Evolutionary conservation across 2,329 filamentous ascomycete genomes (phyloP).

Genomic region (Beauveria varroae): DNA sequence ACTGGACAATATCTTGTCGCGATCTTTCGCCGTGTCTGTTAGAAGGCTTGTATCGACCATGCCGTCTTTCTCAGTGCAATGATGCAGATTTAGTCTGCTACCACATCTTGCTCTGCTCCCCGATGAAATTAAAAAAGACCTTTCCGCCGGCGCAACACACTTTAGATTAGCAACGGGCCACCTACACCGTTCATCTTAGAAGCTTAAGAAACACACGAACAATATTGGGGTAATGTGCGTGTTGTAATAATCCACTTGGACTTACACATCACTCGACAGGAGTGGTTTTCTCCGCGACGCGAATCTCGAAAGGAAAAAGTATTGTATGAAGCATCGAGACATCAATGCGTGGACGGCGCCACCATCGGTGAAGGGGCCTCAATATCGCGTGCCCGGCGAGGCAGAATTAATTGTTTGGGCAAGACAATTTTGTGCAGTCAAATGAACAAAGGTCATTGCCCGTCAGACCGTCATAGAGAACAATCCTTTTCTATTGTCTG

Average conservation of each 20-base stretch:
- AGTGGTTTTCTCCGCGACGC: neutral
- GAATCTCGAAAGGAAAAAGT: neutral
- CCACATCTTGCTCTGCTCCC: neutral
- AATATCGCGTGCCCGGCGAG: neutral
- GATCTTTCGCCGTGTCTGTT: neutral
- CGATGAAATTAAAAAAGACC: too few relatives aligned
- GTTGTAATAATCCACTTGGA: neutral
- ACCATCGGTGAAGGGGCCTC: neutral
- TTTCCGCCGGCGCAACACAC: neutral
- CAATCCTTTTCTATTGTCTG: too few relatives aligned
- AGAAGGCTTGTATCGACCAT: neutral
- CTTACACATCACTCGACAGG: neutral
- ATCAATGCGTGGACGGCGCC: neutral
- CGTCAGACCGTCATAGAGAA: too few relatives aligned
- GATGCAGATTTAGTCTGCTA: too few relatives aligned
- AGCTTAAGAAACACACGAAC: neutral
- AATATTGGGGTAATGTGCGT: neutral
- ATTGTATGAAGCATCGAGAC: neutral
- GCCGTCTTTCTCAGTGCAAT: neutral
- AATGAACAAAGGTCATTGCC: too few relatives aligned
- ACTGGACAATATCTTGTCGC: neutral
- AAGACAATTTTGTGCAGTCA: too few relatives aligned
- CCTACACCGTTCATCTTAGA: neutral
- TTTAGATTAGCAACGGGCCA: neutral
- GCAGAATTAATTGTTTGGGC: too few relatives aligned